phyloP scores from a whole-genome alignment of 768 basidiomycete species.

The Pholiota molesta region DNA sequence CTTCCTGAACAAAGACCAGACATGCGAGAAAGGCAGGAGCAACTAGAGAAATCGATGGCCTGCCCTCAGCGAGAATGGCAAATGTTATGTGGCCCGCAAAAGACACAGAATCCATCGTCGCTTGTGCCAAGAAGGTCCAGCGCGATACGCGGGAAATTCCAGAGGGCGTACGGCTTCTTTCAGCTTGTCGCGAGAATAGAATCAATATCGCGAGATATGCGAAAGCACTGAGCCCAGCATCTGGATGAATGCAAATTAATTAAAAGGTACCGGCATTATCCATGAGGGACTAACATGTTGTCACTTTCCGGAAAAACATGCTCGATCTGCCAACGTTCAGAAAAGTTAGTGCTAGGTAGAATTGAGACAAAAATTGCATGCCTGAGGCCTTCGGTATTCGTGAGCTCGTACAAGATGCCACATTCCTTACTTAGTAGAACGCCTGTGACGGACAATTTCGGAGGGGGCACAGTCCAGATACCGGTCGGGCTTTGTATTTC shows the following conservation, averaged over 20 bases:
- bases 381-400: constrained; percentile 72
- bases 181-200: constrained; percentile 75
- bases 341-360: not conserved
- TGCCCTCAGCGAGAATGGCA: constrained; percentile 82
- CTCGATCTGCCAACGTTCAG: constrained; percentile 42
- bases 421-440: constrained; percentile 81
- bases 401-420: constrained; percentile 71
- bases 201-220: constrained; percentile 68
- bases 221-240: constrained; percentile 72
- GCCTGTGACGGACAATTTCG: constrained; percentile 61
- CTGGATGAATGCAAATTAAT: constrained; percentile 37
- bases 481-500: constrained; percentile 80
- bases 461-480: constrained; percentile 56
- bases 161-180: constrained; percentile 75
- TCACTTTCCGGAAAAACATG: constrained; percentile 75
- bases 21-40: constrained; percentile 86
- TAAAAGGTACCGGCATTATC: not conserved
- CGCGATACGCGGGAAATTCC: constrained; percentile 78
- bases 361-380: constrained; percentile 28
- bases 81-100: constrained; percentile 91
- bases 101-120: constrained; percentile 78
- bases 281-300: constrained; percentile 49
- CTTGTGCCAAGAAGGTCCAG: constrained; percentile 82
- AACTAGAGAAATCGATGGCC: constrained; percentile 78
- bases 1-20: constrained; percentile 79